phyloP scores from a whole-genome alignment of 768 basidiomycete species.

The Naganishia onofrii region DNA sequence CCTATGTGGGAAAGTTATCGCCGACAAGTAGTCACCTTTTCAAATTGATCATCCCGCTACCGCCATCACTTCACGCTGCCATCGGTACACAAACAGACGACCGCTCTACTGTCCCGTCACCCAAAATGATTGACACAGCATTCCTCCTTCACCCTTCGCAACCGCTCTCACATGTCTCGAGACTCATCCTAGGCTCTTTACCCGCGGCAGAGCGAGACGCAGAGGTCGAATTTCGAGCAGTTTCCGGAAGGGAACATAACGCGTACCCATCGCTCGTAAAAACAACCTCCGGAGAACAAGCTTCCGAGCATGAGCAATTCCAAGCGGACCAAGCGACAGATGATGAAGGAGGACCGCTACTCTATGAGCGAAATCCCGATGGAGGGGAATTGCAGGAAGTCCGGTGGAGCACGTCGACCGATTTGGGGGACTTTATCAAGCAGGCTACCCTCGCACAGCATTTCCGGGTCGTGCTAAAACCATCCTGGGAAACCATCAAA shows the following conservation, averaged over 20 bases:
- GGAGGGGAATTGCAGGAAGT: conserved; percentile 48
- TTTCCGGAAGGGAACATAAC: conserved; percentile 44
- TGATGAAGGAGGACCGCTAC: conserved; percentile 51
- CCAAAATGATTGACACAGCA: conserved; percentile 52
- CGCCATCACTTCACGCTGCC: conserved; percentile 37
- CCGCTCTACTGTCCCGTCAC: background rate
- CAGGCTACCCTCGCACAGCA: conserved; percentile 61
- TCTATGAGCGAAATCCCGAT: conserved; percentile 36
- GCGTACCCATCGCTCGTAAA: conserved; percentile 41
- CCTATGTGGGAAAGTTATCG: conserved; percentile 59
- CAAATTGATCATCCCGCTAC: conserved; percentile 63
- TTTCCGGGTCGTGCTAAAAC: conserved; percentile 57
- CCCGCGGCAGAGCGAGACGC: conserved; percentile 39
- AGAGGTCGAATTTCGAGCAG: conserved; percentile 48
- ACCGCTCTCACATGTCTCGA: conserved; percentile 64
- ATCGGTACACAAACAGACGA: background rate
- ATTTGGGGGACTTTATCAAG: conserved; percentile 66
- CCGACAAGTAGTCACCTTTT: conserved; percentile 67
- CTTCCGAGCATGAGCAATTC: conserved; percentile 55
- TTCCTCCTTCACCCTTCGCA: conserved; percentile 69
- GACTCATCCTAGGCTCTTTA: conserved; percentile 58
- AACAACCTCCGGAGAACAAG: conserved; percentile 47
- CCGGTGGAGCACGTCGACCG: conserved; percentile 65
- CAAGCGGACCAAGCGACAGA: conserved; percentile 49
- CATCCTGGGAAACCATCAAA: conserved; percentile 45